Evolutionary conservation across 2,329 filamentous ascomycete species (phyloP).

Genomic region (Fusarium sp.): DNA sequence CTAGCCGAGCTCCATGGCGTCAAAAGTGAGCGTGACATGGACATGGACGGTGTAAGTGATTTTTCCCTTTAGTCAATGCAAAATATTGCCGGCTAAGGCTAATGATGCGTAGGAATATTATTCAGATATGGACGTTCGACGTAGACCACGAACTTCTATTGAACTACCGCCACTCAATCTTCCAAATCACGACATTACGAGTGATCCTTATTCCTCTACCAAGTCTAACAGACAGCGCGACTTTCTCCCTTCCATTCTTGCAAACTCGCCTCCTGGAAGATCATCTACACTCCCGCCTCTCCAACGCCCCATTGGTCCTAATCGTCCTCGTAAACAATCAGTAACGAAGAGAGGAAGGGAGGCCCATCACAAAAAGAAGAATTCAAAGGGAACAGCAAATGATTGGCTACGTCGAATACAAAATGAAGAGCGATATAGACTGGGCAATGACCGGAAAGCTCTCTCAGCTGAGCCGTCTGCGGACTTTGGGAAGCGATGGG

Average conservation of each 20-base stretch:
- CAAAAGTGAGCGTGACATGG: constrained; percentile 80
- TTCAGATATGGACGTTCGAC: constrained; percentile 75
- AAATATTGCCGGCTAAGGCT: constrained; percentile 27
- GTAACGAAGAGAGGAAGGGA: constrained; percentile 82
- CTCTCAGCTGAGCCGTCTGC: constrained; percentile 86
- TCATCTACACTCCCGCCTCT: constrained; percentile 90
- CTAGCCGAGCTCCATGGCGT: constrained; percentile 85
- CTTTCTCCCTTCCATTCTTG: constrained; percentile 83
- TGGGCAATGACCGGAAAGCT: constrained; percentile 80
- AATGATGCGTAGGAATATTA: constrained; percentile 68
- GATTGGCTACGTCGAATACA: constrained; percentile 72
- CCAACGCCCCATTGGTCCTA: constrained; percentile 77
- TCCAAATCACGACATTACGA: constrained; percentile 71
- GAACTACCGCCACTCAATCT: constrained; percentile 78
- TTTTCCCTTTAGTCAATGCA: constrained; percentile 45
- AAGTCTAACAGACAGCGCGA: constrained; percentile 74
- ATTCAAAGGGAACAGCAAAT: constrained; percentile 76
- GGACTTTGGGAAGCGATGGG: constrained; percentile 91
- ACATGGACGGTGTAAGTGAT: constrained; percentile 77
- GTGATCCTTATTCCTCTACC: constrained; percentile 76
- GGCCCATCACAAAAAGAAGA: constrained; percentile 82
- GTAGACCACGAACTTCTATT: constrained; percentile 74
- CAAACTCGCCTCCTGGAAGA: constrained; percentile 84
- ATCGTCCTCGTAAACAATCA: constrained; percentile 85
- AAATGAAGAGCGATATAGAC: constrained; percentile 73